A percentile compares a stretch with the other conserved stretches of the same genome.
phyloP scores from a whole-genome alignment of 495 filamentous ascomycete species.

The Lentithecium fluviatile region DNA sequence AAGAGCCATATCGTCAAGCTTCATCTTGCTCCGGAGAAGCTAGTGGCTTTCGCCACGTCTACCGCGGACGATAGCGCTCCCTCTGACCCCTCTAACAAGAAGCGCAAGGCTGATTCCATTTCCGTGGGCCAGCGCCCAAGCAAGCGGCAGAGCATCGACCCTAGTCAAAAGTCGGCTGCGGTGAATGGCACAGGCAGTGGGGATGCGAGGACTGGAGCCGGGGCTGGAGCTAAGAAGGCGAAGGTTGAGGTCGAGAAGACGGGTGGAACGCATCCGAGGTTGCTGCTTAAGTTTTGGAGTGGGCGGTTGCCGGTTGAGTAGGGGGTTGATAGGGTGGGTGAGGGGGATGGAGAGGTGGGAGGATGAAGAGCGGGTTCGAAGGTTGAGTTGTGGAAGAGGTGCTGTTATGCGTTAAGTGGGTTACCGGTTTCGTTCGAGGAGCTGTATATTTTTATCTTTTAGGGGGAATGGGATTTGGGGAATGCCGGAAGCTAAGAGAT shows the following conservation, averaged over 20 bases:
- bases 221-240: not conserved
- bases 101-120: not conserved
- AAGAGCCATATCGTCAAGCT: constrained; percentile 1
- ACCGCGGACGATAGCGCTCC: no score
- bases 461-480: no score
- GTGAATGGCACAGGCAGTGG: not conserved
- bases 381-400: no score
- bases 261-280: not conserved
- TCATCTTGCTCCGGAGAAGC: not conserved
- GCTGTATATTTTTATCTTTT: no score
- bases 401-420: no score
- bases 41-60: no score
- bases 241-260: not conserved
- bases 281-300: not conserved
- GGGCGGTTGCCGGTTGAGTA: not conserved
- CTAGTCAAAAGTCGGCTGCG: not conserved
- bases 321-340: no score
- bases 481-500: no score
- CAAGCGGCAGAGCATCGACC: not conserved
- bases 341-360: no score
- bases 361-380: no score
- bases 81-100: no score
- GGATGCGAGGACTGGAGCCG: not conserved
- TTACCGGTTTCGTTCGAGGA: no score
- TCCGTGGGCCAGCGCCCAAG: not conserved